A percentile compares a stretch with the other conserved stretches of the same genome.
These are phyloP conservation scores for Cladophialophora yegresii DNA, from an alignment of 2,329 filamentous ascomycete genomes.

Conservation along the genomic window DNA sequence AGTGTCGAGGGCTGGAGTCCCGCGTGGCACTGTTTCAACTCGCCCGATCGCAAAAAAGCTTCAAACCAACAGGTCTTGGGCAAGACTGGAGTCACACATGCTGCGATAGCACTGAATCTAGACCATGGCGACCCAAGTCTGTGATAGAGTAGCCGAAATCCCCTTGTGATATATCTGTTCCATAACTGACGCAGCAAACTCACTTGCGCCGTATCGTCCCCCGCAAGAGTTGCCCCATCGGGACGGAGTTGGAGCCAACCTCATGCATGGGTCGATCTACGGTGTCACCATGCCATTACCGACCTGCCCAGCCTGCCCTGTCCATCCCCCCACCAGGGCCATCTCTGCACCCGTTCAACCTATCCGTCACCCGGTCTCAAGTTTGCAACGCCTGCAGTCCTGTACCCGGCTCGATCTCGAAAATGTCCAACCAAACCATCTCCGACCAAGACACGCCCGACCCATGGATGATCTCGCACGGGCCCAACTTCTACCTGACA, in stretches of 20 bases:
- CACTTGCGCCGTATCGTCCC: background rate
- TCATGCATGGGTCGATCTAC: background rate
- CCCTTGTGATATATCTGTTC: background rate
- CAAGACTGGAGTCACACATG: background rate
- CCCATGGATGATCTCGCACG: constrained; percentile 39
- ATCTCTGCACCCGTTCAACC: background rate
- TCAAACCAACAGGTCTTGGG: too few relatives aligned
- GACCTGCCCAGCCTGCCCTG: background rate
- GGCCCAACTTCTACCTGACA: constrained; percentile 40
- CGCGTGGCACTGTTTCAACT: too few relatives aligned
- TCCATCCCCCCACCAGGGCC: background rate
- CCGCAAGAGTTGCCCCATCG: background rate
- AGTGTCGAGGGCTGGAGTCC: too few relatives aligned
- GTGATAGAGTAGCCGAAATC: background rate
- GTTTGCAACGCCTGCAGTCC: background rate
- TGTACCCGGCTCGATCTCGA: too few relatives aligned
- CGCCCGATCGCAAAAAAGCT: too few relatives aligned
- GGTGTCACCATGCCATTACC: background rate
- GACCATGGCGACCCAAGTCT: background rate
- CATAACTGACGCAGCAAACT: background rate
- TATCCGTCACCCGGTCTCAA: background rate
- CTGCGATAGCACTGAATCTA: background rate
- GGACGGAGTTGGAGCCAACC: background rate
- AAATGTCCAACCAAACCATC: constrained; percentile 41
- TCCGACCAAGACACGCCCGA: constrained; percentile 40